Percentiles rank a stretch among this genome's conserved stretches.
Conservation (phyloP, 1,284 basidiomycete species). For the Malassezia slooffiae region DNA sequence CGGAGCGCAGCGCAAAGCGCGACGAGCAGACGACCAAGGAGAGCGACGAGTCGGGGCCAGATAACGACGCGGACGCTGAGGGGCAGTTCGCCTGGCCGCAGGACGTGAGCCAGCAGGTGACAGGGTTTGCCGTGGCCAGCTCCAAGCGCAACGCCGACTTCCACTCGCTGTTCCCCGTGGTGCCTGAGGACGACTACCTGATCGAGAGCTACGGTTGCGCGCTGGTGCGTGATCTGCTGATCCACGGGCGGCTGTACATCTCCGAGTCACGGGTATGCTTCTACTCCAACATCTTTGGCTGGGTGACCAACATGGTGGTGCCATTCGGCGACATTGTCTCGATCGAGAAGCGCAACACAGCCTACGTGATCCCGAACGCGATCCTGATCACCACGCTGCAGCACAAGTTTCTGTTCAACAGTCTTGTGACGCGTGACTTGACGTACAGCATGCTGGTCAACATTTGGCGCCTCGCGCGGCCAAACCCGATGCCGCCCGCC, state of each 20-base stretch:
- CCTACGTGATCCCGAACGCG: slow-evolving; percentile 94
- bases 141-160: slow-evolving; percentile 91
- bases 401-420: slow-evolving; percentile 74
- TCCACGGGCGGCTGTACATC: slow-evolving; percentile 90
- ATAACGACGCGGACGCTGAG: background rate
- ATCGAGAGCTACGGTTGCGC: slow-evolving; percentile 99
- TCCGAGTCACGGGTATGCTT: slow-evolving; percentile 98
- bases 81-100: slow-evolving; percentile 13
- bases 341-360: slow-evolving; percentile 96
- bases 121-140: slow-evolving; percentile 89
- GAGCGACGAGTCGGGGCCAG: too few species aligned
- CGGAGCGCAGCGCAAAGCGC: too few species aligned
- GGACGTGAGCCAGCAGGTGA: slow-evolving; percentile 34
- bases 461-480: slow-evolving; percentile 84
- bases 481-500: slow-evolving; percentile 49
- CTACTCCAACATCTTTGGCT: slow-evolving; percentile 97
- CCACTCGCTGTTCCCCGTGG: slow-evolving; percentile 70
- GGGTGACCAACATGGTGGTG: slow-evolving; percentile 90
- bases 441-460: slow-evolving; percentile 92
- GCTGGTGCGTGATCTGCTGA: slow-evolving; percentile 83
- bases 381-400: slow-evolving; percentile 77
- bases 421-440: slow-evolving; percentile 88
- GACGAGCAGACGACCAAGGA: too few species aligned
- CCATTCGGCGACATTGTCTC: slow-evolving; percentile 79
- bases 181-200: slow-evolving; percentile 91